These are phyloP conservation scores for Pleurotus platypus DNA, from an alignment of 768 basidiomycete genomes.

Conservation along the genomic window DNA sequence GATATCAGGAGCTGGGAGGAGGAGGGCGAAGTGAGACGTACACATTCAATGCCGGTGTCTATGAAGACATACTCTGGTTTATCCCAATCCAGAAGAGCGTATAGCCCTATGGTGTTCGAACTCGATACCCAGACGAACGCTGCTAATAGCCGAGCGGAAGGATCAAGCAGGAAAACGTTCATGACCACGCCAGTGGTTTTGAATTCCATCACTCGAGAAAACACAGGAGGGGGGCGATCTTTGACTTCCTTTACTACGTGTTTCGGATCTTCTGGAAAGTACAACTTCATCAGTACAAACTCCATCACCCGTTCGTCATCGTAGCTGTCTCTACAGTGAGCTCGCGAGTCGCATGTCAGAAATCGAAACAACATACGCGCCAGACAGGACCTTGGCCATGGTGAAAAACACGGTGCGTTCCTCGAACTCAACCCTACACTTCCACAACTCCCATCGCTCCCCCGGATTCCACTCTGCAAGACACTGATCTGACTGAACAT, in stretches of 20 bases:
- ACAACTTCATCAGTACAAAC: slow-evolving; percentile 66
- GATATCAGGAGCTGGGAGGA: neutral
- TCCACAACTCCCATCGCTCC: slow-evolving; percentile 69
- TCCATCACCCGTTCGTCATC: slow-evolving; percentile 66
- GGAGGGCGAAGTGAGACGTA: slow-evolving; percentile 31
- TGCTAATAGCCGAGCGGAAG: slow-evolving; percentile 52
- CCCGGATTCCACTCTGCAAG: slow-evolving; percentile 70
- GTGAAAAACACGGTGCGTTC: slow-evolving; percentile 69
- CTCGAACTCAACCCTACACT: slow-evolving; percentile 75
- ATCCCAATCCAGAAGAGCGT: slow-evolving; percentile 64
- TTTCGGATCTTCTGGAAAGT: slow-evolving; percentile 46
- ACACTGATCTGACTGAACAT: slow-evolving; percentile 56
- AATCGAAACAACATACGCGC: slow-evolving; percentile 35
- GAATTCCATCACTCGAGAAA: slow-evolving; percentile 60
- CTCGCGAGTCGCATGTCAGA: neutral
- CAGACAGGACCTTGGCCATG: slow-evolving; percentile 62
- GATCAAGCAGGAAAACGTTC: slow-evolving; percentile 75
- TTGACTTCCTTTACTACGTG: slow-evolving; percentile 30
- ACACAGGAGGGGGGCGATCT: slow-evolving; percentile 47
- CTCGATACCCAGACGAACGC: slow-evolving; percentile 68
- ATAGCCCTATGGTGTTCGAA: slow-evolving; percentile 55
- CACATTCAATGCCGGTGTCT: slow-evolving; percentile 72
- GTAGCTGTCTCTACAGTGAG: slow-evolving; percentile 30
- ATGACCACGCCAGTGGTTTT: slow-evolving; percentile 66
- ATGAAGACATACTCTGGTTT: slow-evolving; percentile 66